phyloP scores from a whole-genome alignment of 1,139 yeast species.

The Pichia sp. region DNA sequence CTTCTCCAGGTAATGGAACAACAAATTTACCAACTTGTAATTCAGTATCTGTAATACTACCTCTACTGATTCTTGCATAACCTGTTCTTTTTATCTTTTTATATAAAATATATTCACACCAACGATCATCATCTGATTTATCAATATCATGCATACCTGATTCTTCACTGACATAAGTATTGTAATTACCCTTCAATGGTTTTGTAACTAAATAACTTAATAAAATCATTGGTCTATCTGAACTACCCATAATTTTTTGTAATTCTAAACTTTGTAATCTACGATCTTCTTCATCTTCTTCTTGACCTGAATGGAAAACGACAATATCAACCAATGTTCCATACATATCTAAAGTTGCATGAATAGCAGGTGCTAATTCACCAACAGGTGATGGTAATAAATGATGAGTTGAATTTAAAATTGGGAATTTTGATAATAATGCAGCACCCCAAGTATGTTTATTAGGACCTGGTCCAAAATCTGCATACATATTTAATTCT shows the following conservation, averaged over 20 bases:
- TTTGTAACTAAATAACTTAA: slow-evolving; percentile 85
- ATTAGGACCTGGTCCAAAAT: slow-evolving; percentile 96
- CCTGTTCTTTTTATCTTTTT: slow-evolving; percentile 83
- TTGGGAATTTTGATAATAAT: slow-evolving; percentile 88
- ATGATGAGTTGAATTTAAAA: slow-evolving; percentile 82
- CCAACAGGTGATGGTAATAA: slow-evolving; percentile 95
- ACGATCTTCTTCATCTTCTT: slow-evolving; percentile 93
- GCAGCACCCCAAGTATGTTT: slow-evolving; percentile 99
- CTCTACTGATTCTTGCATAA: slow-evolving; percentile 88
- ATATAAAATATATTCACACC: slow-evolving; percentile 96
- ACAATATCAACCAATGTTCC: slow-evolving; percentile 85
- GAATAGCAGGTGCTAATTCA: slow-evolving; percentile 96
- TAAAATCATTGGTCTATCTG: slow-evolving; percentile 71
- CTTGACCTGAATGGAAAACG: slow-evolving; percentile 97
- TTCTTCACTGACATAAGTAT: slow-evolving; percentile 77
- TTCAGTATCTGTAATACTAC: slow-evolving; percentile 94
- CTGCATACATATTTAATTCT: slow-evolving; percentile 90
- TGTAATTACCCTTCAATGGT: slow-evolving; percentile 84
- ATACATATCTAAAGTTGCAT: slow-evolving; percentile 88
- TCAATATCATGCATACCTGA: slow-evolving; percentile 93
- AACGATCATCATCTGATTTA: slow-evolving; percentile 90
- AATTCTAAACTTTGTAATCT: slow-evolving; percentile 76
- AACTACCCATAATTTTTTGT: slow-evolving; percentile 72
- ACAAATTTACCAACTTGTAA: slow-evolving; percentile 91
- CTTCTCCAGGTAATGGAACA: slow-evolving; percentile 39